Evolutionary conservation across 169 alveolate genomes (phyloP).

Genomic region (Miamiensis avidus): DNA sequence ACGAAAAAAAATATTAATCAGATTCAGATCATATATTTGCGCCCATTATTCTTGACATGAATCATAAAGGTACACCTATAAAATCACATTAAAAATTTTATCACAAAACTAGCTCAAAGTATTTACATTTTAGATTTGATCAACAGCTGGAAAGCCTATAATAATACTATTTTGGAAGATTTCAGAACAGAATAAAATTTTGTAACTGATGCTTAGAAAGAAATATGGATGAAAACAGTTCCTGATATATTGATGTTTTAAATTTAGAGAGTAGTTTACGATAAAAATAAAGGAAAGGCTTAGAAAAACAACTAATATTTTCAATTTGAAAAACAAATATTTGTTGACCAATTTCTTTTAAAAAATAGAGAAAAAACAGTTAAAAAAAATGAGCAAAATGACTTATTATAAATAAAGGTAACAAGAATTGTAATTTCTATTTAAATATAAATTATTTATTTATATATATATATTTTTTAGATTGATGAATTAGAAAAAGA

Average conservation of each 20-base stretch:
- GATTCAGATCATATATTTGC: neutral
- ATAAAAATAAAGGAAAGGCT: conserved; percentile 21
- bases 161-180: conserved; percentile 11
- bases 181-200: conserved; percentile 1
- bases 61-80: neutral
- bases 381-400: neutral
- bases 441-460: too few relatives aligned
- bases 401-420: neutral
- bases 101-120: neutral
- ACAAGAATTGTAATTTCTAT: too few relatives aligned
- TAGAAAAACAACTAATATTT: conserved; percentile 2
- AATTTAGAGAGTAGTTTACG: conserved; percentile 18
- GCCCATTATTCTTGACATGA: neutral
- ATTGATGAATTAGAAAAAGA: too few relatives aligned
- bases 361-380: conserved; percentile 3
- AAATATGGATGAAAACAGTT: conserved; percentile 7
- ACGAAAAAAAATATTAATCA: neutral
- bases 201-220: conserved; percentile 4
- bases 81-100: conserved; percentile 5
- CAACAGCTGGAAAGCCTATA: conserved; percentile 22
- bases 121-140: conserved; percentile 2
- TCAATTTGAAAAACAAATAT: conserved; percentile 23
- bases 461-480: too few relatives aligned
- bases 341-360: conserved; percentile 14
- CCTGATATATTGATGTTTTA: conserved; percentile 26